Evolutionary conservation across 2,329 filamentous ascomycete species (phyloP), one percentile per base, ranked within the genome.

Genomic region (Verticillium nubilum): DNA sequence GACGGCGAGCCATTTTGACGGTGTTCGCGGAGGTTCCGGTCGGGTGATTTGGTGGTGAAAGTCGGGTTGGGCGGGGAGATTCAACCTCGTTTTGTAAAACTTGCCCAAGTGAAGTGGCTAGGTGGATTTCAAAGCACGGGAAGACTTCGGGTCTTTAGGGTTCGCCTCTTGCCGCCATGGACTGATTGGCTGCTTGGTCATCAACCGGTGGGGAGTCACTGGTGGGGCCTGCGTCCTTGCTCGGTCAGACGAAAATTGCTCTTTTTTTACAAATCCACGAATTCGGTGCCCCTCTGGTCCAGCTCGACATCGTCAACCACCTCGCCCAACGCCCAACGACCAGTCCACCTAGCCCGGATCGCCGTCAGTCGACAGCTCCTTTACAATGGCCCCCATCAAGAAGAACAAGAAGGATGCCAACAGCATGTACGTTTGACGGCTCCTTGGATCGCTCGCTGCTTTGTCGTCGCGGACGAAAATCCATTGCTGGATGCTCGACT

Each of bases 1-100:
- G 95, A 90, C 95, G 92, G 83, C 95, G 92, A 78, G 95, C 95
- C 95, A 99, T 99, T 86, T 89, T 93, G 89, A 88, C 86, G 81
- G 84, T 64, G 83, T 81, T 86, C 17, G 37, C 56, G 25, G 25
- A n/a, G 25, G 52, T 28, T 81, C 74, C 69, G 69, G 64, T 69
- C 68, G 72, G 69, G 71, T 72, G 66, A 72, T 74, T 56, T 28
- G 56, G 15, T 52, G 56, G 31, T 28, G 26, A n/a, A 54, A 17
- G 57, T 50, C 42, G 42, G 42, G 42, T 50, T 50, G 42, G 42
- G 42, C 42, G 42, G 42, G 42, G 42, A 54, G 29, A 54, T 28
- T 54, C 29, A 17, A 54, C 29, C 52, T 50, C 42, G 42, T 50
- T 50, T 50, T 50, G 42, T 50, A 50, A 50, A 50, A 50, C 42